Evolutionary conservation across 306 rosid genomes (phyloP).

Genomic region (Malus fusca): DNA sequence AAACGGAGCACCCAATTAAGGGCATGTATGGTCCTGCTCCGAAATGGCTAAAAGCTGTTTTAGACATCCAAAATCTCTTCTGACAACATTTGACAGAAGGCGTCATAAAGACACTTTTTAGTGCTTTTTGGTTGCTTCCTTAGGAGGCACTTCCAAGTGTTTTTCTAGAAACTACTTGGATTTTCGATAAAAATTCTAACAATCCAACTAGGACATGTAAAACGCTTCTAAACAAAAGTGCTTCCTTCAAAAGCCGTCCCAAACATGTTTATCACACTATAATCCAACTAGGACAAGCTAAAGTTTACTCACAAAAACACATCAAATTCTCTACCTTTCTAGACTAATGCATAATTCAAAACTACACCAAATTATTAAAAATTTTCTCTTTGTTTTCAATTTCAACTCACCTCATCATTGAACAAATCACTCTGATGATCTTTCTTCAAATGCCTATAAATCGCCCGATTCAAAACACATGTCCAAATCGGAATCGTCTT

Average conservation of each 20-base stretch:
- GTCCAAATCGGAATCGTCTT: constrained; percentile 94
- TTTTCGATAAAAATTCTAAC: no score
- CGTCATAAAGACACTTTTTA: no score
- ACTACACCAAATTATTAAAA: not conserved
- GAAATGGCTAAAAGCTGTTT: no score
- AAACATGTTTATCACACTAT: not conserved
- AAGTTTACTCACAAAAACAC: not conserved
- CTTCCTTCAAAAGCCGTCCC: not conserved
- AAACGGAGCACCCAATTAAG: not conserved
- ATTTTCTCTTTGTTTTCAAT: not conserved
- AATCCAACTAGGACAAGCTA: not conserved
- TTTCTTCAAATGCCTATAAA: constrained; percentile 32
- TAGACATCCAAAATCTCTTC: no score
- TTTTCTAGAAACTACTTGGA: no score
- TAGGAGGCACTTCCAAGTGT: no score
- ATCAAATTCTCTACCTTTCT: not conserved
- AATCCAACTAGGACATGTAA: no score
- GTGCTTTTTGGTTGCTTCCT: no score
- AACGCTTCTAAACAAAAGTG: no score
- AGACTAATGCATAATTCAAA: not conserved
- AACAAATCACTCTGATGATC: constrained; percentile 8
- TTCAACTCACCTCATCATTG: constrained; percentile 30
- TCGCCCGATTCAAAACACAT: constrained; percentile 73
- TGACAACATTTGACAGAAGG: no score
- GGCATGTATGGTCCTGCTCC: no score